phyloP scores from a whole-genome alignment of 495 filamentous ascomycete species.

The Xylaria cubensis region DNA sequence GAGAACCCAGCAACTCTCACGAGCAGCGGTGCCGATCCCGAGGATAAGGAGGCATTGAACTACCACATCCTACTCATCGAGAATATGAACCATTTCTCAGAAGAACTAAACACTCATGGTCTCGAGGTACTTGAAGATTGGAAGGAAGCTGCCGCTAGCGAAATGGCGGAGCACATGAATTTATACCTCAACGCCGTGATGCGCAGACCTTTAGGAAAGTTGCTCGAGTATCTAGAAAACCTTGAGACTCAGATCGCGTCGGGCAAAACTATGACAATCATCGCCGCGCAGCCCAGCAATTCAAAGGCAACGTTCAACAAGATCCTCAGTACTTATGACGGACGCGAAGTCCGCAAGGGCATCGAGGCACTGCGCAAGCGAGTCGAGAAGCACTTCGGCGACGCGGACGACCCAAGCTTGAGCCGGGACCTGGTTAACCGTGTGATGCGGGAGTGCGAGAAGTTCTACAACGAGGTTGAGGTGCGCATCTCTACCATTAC shows the following conservation, averaged over 20 bases:
- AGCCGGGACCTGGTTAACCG: constrained; percentile 73
- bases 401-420: constrained; percentile 73
- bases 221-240: constrained; percentile 88
- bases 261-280: constrained; percentile 49
- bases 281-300: constrained; percentile 79
- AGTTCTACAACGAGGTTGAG: constrained; percentile 74
- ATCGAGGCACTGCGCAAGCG: constrained; percentile 85
- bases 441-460: constrained; percentile 83
- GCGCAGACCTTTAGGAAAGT: constrained; percentile 83
- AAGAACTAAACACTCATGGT: constrained; percentile 80
- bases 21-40: constrained; percentile 59
- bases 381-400: constrained; percentile 95
- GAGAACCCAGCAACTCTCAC: constrained; percentile 74
- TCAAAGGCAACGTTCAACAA: constrained; percentile 84
- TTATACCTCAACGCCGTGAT: constrained; percentile 89
- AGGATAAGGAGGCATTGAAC: constrained; percentile 95
- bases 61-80: constrained; percentile 97
- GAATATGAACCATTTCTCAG: constrained; percentile 97
- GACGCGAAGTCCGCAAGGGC: constrained; percentile 81
- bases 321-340: constrained; percentile 77
- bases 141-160: constrained; percentile 74
- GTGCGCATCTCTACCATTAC: constrained; percentile 71
- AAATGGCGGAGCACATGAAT: constrained; percentile 86
- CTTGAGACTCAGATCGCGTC: constrained; percentile 71
- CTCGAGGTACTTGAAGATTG: constrained; percentile 81